These are phyloP conservation scores for Backusella sp. DNA, from an alignment of 192 early-diverging fungal species.

Conservation along the genomic window DNA sequence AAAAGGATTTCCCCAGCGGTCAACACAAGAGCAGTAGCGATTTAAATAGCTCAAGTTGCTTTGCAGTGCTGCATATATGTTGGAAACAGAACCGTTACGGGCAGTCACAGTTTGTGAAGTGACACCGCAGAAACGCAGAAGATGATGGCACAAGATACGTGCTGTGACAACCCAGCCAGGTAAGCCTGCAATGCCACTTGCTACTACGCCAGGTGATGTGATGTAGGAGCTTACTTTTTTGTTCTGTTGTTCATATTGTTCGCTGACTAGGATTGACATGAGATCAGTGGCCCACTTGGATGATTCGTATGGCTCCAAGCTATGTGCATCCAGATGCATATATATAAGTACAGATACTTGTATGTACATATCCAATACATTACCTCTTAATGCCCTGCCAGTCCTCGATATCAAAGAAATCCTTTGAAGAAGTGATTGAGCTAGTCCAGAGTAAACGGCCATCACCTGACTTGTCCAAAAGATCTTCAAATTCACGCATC, in stretches of 20 bases:
- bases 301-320: constrained; percentile 50
- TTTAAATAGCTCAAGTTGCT: background rate
- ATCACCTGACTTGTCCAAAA: constrained; percentile 36
- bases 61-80: constrained; percentile 44
- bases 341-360: background rate
- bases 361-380: background rate
- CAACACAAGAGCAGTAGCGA: constrained; percentile 18
- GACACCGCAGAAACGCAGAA: constrained; percentile 42
- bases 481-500: constrained; percentile 49
- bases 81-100: constrained; percentile 47
- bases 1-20: constrained; percentile 28
- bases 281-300: constrained; percentile 57
- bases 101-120: constrained; percentile 44
- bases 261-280: constrained; percentile 38
- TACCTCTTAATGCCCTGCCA: constrained; percentile 51
- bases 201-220: constrained; percentile 58
- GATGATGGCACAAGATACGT: constrained; percentile 25
- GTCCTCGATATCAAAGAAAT: constrained; percentile 36
- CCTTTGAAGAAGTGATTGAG: constrained; percentile 42
- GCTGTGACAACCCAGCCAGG: constrained; percentile 34
- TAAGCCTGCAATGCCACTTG: constrained; percentile 46
- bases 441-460: constrained; percentile 57
- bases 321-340: background rate
- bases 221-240: constrained; percentile 40
- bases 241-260: constrained; percentile 18